Conservation (phyloP, 441 rosid genomes). For the Adansonia grandidieri region DNA sequence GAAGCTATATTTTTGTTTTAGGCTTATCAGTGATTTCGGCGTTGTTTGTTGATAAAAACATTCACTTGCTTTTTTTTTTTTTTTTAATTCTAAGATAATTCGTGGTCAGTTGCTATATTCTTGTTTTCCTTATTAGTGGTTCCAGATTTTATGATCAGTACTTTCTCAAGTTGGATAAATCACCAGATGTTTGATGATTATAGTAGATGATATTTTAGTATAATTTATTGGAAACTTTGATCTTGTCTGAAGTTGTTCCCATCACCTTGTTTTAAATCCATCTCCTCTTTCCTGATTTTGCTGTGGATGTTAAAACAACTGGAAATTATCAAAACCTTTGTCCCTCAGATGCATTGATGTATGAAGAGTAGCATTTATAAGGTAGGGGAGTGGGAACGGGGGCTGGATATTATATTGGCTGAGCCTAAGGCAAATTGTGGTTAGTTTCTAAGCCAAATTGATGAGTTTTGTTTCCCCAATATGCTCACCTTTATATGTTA, state of each 20-base stretch:
- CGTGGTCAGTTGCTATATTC: background rate
- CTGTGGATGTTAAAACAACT: background rate
- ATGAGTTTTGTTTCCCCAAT: background rate
- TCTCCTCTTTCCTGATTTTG: slow-evolving; percentile 3
- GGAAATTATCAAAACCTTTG: background rate
- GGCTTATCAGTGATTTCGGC: background rate
- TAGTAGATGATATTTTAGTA: background rate
- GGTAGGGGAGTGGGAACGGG: background rate
- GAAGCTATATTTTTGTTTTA: background rate
- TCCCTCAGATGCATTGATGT: background rate
- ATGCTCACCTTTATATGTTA: background rate
- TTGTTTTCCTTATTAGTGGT: background rate
- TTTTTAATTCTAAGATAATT: too few relatives aligned
- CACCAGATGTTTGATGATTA: background rate
- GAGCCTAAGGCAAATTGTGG: background rate
- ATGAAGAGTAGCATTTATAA: background rate
- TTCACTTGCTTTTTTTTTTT: background rate
- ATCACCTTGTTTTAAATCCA: background rate
- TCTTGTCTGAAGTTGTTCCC: background rate
- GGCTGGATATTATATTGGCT: background rate
- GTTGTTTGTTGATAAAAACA: background rate
- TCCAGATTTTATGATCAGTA: background rate
- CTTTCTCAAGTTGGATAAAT: background rate
- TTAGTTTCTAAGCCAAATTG: background rate
- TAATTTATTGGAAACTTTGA: background rate